Conservation (phyloP, 768 basidiomycete species). For the Sporobolomyces roseus region DNA sequence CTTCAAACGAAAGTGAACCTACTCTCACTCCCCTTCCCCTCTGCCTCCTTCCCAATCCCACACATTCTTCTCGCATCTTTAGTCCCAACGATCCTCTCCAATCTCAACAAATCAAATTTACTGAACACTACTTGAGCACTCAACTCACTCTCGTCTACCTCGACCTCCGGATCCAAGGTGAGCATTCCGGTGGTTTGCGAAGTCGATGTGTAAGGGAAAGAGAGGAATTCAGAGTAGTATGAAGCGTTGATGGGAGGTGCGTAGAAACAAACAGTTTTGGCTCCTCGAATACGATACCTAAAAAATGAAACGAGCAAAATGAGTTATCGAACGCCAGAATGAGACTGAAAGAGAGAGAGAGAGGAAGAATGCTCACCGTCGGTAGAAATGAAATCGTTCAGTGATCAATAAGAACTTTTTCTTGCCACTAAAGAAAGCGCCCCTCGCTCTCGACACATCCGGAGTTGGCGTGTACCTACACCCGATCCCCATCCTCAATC, state of each 20-base stretch:
- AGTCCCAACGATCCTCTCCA: slow-evolving; percentile 76
- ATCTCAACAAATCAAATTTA: slow-evolving; percentile 78
- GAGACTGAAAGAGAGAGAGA: background rate
- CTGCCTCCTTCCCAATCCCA: slow-evolving; percentile 46
- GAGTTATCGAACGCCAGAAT: background rate
- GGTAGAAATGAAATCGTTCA: slow-evolving; percentile 98
- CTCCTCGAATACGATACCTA: slow-evolving; percentile 89
- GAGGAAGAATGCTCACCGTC: slow-evolving; percentile 55
- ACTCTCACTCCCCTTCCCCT: background rate
- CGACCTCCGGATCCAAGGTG: slow-evolving; percentile 50
- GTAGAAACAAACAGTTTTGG: slow-evolving; percentile 89
- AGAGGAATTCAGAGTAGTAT: slow-evolving; percentile 85
- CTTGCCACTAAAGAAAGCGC: slow-evolving; percentile 83
- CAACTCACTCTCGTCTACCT: slow-evolving; percentile 81
- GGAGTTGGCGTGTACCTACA: slow-evolving; percentile 82
- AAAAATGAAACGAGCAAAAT: background rate
- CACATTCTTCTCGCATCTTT: slow-evolving; percentile 51
- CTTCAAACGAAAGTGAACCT: slow-evolving; percentile 49
- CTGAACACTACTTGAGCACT: slow-evolving; percentile 74
- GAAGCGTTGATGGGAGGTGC: slow-evolving; percentile 82
- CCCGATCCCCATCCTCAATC: no score
- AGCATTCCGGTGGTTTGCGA: slow-evolving; percentile 4
- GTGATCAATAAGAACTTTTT: slow-evolving; percentile 83
- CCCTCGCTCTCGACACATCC: slow-evolving; percentile 88
- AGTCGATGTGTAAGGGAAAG: slow-evolving; percentile 69